Percentiles rank a stretch among this genome's conserved stretches.
Conservation (phyloP, 495 filamentous ascomycete species). For the Penicillium dipodomyicola region DNA sequence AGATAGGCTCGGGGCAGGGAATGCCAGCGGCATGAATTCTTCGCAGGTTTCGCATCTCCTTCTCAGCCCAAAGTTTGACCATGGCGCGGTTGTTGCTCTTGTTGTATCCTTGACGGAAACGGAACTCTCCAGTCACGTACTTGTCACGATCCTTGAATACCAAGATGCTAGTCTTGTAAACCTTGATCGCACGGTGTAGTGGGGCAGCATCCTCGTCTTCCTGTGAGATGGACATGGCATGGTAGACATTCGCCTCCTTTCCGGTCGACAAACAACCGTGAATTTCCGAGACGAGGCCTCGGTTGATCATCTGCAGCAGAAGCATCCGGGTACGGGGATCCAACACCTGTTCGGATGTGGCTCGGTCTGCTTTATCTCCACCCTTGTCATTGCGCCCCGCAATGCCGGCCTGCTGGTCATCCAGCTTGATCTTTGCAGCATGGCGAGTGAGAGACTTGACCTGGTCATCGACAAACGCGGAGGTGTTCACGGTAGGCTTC, state of each 20-base stretch:
- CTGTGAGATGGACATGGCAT: conserved; percentile 58
- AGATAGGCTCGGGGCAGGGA: conserved; percentile 83
- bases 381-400: conserved; percentile 49
- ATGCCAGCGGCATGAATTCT: conserved; percentile 80
- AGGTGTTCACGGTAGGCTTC: conserved; percentile 77
- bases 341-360: conserved; percentile 89
- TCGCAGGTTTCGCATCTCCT: conserved; percentile 92
- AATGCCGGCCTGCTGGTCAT: conserved; percentile 58
- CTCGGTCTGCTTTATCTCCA: conserved; percentile 83
- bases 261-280: conserved; percentile 92
- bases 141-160: conserved; percentile 96
- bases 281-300: conserved; percentile 73
- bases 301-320: conserved; percentile 89
- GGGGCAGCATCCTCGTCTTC: conserved; percentile 42
- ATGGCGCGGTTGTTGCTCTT: conserved; percentile 90
- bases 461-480: conserved; percentile 79
- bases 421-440: conserved; percentile 83
- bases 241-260: conserved; percentile 97
- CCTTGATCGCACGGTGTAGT: conserved; percentile 82
- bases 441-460: conserved; percentile 78
- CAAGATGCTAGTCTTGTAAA: conserved; percentile 95
- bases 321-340: conserved; percentile 95
- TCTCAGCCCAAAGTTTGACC: conserved; percentile 98
- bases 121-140: conserved; percentile 89
- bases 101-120: conserved; percentile 78